Conservation (phyloP, 1,139 yeast genomes). For the Saccharomycopsis crataegensis region DNA sequence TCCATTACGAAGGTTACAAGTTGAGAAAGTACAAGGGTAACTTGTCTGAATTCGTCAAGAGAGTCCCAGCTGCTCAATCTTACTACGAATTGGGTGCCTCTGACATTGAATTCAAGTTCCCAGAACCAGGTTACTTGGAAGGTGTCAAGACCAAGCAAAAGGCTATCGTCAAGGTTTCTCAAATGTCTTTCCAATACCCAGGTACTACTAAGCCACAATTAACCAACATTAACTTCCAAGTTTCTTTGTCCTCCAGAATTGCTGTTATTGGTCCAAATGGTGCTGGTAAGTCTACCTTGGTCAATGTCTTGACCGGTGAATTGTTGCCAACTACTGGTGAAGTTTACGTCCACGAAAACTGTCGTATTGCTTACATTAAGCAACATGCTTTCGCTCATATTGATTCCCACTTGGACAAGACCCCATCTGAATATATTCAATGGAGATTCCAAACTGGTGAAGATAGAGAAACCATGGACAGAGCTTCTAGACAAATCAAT, state of each 20-base stretch:
- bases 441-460: constrained; percentile 99
- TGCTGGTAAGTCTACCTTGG: constrained; percentile 99
- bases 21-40: constrained; percentile 99
- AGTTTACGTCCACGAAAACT: constrained; percentile 98
- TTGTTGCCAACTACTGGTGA: constrained; percentile 96
- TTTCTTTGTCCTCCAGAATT: constrained; percentile 98
- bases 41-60: constrained; percentile 96
- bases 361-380: constrained; percentile 99
- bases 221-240: constrained; percentile 87
- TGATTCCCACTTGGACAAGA: constrained; percentile 97
- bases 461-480: constrained; percentile 99
- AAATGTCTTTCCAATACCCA: constrained; percentile 98
- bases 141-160: constrained; percentile 99
- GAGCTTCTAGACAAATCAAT: constrained; percentile 98
- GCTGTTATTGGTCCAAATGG: constrained; percentile 99
- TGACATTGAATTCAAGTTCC: constrained; percentile 92
- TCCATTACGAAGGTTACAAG: constrained; percentile 99
- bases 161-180: constrained; percentile 95
- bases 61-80: constrained; percentile 97
- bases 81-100: constrained; percentile 99
- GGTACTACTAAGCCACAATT: constrained; percentile 97
- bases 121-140: constrained; percentile 99
- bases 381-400: constrained; percentile 99
- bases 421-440: constrained; percentile 99
- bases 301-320: constrained; percentile 98